Conservation (phyloP, 495 filamentous ascomycete genomes). For the Penicillium pulvis region DNA sequence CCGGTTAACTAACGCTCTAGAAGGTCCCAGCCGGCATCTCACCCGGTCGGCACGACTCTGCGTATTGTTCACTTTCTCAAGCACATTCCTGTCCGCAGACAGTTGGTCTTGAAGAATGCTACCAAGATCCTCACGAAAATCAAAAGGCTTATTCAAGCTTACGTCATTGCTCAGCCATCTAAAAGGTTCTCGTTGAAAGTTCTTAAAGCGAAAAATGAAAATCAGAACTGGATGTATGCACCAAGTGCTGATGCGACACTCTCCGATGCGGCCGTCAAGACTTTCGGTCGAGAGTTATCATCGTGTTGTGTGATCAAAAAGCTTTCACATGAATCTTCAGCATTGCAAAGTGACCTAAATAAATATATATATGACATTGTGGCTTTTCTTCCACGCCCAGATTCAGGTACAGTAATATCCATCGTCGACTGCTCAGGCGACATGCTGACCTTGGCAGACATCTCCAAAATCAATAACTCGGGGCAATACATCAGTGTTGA, state of each 20-base stretch:
- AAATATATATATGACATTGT: constrained; percentile 46
- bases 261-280: constrained; percentile 67
- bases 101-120: constrained; percentile 62
- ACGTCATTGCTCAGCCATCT: constrained; percentile 70
- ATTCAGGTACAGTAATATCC: constrained; percentile 42
- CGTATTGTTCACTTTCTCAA: constrained; percentile 68
- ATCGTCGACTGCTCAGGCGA: neutral
- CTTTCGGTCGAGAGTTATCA: constrained; percentile 67
- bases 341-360: constrained; percentile 11
- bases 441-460: constrained; percentile 36
- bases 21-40: constrained; percentile 53
- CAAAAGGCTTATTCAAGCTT: constrained; percentile 69
- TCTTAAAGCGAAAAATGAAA: constrained; percentile 61
- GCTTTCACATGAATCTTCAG: constrained; percentile 22
- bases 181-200: constrained; percentile 69
- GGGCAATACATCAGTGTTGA: constrained; percentile 78
- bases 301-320: constrained; percentile 51
- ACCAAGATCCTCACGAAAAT: constrained; percentile 63
- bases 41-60: constrained; percentile 81
- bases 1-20: neutral
- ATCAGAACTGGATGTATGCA: constrained; percentile 70
- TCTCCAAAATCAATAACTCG: constrained; percentile 54
- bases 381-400: constrained; percentile 59
- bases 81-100: constrained; percentile 71
- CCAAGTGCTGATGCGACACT: constrained; percentile 57